phyloP scores from a whole-genome alignment of 108 stramenopile genomes.

The Pseudonitzschia pungens region DNA sequence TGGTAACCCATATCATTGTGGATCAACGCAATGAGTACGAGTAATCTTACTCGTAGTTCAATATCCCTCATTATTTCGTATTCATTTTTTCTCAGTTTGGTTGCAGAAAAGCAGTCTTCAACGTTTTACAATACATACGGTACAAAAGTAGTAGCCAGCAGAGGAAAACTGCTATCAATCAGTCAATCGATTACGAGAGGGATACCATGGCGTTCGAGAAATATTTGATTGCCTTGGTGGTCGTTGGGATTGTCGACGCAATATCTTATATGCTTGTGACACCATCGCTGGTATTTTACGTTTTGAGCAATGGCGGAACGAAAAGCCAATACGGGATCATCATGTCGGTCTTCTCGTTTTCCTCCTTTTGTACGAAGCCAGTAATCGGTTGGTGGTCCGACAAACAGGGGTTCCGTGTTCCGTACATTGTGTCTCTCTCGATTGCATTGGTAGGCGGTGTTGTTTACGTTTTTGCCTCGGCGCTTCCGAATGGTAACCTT shows the following conservation, averaged over 20 bases:
- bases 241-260: slow-evolving; percentile 56
- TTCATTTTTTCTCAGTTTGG: too few relatives aligned
- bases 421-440: slow-evolving; percentile 44
- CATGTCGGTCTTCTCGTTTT: slow-evolving; percentile 56
- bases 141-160: too few relatives aligned
- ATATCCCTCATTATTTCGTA: too few relatives aligned
- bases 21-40: too few relatives aligned
- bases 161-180: too few relatives aligned
- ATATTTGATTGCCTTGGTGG: slow-evolving; percentile 40
- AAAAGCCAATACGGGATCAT: slow-evolving; percentile 68
- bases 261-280: slow-evolving; percentile 77
- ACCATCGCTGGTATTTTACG: slow-evolving; percentile 78
- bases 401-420: slow-evolving; percentile 50
- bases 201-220: background rate
- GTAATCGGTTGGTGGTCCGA: slow-evolving; percentile 59
- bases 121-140: too few relatives aligned
- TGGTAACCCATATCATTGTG: too few relatives aligned
- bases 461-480: slow-evolving; percentile 54
- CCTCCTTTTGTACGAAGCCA: slow-evolving; percentile 71
- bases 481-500: slow-evolving; percentile 1
- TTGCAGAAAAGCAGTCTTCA: too few relatives aligned
- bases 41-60: too few relatives aligned
- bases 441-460: slow-evolving; percentile 56
- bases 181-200: too few relatives aligned
- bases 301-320: slow-evolving; percentile 55